Evolutionary conservation across 179 eudicot species (phyloP), one percentile per base, ranked within the genome.

Genomic region (Beta corolliflora): DNA sequence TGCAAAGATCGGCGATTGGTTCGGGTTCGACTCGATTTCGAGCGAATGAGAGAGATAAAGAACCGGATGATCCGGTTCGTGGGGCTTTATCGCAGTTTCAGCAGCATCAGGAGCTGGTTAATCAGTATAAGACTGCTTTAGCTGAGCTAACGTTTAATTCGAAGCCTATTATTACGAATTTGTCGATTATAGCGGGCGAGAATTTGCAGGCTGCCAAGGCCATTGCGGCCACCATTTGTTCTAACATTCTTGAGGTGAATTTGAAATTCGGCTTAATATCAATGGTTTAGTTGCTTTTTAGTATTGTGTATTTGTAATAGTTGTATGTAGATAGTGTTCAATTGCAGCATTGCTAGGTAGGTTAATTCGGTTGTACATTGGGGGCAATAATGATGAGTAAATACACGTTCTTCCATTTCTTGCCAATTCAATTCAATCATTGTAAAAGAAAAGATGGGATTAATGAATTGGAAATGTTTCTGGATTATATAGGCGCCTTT

Each of bases 121-220:
- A 46, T 82, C 98, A 90, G 92, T 97, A 97, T 74, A 93, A 87
- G 89, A 87, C 90, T 15, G 99, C 99, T 0, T 83, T 97, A 5
- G 88, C 95, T 29, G 99, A 97, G 87, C 88, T 97, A 71, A 97
- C 97, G 14, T 90, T 95, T 81, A 97, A 97, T 85, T 97, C 99
- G 5, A 97, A 97, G 87, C 99, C 99, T 0, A 97, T 97, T 60
- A 97, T 97, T 74, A 97, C 98, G 7, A 97, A 94, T 77, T 85
- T 97, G 86, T 92, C 99, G 7, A 97, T 97, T 23, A 97, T 97
- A 19, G 99, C 99, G 0, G 99, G 98, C 0, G 99, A 97, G 87
- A 92, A 88, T 84, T 70, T 86, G 85, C 97, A 86, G 66, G 97
- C 95, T 12, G 99, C 99, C 7, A 95, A 92, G 86, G 93, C 95